Evolutionary conservation across 768 basidiomycete species (phyloP).

Genomic region (Rhodotorula diobovata): DNA sequence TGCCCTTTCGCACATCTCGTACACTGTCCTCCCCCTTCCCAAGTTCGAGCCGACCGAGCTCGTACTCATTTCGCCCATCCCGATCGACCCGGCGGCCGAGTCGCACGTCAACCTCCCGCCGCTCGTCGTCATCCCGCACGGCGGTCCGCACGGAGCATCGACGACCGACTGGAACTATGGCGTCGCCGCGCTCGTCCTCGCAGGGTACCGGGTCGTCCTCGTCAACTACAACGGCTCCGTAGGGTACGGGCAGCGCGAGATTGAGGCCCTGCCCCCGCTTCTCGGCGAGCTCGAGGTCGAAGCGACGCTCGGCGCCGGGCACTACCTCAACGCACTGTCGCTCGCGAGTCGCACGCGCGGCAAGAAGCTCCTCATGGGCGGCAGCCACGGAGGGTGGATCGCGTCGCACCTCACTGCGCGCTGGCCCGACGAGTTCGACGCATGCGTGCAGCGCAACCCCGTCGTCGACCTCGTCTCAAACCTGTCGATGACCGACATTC

Average conservation of each 20-base stretch:
- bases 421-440: conserved; percentile 60
- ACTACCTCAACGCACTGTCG: conserved; percentile 55
- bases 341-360: conserved; percentile 55
- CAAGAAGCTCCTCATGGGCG: conserved; percentile 59
- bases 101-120: conserved; percentile 43
- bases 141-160: conserved; percentile 59
- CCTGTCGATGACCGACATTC: conserved; percentile 58
- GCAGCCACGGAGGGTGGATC: conserved; percentile 69
- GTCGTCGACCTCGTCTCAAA: conserved; percentile 62
- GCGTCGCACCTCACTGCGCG: conserved; percentile 57
- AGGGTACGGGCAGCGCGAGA: conserved; percentile 63
- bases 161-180: conserved; percentile 55
- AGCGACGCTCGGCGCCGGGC: conserved; percentile 59
- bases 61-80: conserved; percentile 45
- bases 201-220: conserved; percentile 53
- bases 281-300: conserved; percentile 64
- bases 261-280: conserved; percentile 56
- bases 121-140: conserved; percentile 57
- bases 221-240: conserved; percentile 59
- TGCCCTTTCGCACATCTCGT: conserved; percentile 51
- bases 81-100: conserved; percentile 20
- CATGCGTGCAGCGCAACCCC: conserved; percentile 64
- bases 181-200: conserved; percentile 50
- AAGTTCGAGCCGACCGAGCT: conserved; percentile 56
- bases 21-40: conserved; percentile 56